Evolutionary conservation across 345 rosid species (phyloP).

Genomic region (Murraya paniculata): DNA sequence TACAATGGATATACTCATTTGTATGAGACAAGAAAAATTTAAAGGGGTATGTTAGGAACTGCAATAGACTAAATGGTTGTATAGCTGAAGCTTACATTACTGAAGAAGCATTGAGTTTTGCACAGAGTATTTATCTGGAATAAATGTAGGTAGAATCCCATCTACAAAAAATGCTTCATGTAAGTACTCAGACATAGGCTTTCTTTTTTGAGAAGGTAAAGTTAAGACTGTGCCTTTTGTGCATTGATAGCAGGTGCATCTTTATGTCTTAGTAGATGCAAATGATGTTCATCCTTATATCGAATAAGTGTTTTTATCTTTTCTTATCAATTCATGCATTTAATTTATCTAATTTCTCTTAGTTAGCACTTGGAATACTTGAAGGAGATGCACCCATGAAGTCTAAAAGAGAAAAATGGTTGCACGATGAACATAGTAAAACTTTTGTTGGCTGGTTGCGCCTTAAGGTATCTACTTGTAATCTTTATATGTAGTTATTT

Average conservation of each 20-base stretch:
- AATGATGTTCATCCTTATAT: no score
- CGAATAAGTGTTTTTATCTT: no score
- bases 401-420: not conserved
- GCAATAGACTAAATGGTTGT: not conserved
- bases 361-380: not conserved
- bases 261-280: not conserved
- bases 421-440: not conserved
- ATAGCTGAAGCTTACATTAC: slow-evolving; percentile 2
- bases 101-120: no score
- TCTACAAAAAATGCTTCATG: not conserved
- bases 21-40: not conserved
- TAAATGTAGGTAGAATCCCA: not conserved
- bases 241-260: not conserved
- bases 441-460: no score
- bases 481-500: no score
- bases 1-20: not conserved
- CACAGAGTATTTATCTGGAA: no score
- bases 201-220: not conserved
- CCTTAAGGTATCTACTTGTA: no score
- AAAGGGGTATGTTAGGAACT: not conserved
- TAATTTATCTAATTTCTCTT: no score
- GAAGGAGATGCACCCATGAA: no score
- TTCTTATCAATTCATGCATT: no score
- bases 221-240: not conserved
- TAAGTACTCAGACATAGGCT: not conserved